phyloP scores from a whole-genome alignment of 495 filamentous ascomycete species.

The Annulohypoxylon nitens region DNA sequence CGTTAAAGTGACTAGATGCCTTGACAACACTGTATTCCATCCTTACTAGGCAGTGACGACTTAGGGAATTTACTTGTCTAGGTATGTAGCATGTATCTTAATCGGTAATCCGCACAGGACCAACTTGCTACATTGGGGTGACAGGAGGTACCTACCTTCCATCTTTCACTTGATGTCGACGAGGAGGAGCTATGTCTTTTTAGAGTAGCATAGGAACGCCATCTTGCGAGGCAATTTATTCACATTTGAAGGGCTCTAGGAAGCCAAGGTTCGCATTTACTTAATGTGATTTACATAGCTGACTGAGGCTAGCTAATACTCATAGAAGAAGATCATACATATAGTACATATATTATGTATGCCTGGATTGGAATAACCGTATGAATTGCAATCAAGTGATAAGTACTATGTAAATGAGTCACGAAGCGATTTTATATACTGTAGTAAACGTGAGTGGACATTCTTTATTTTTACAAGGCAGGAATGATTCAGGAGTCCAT shows the following conservation, averaged over 20 bases:
- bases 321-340: not conserved
- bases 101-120: not conserved
- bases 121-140: not conserved
- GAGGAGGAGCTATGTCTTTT: not conserved
- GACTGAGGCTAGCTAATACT: not conserved
- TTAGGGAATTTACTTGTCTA: not conserved
- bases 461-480: not conserved
- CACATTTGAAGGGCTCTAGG: not conserved
- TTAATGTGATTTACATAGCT: not conserved
- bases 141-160: not conserved
- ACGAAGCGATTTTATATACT: not conserved
- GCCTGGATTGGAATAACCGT: not conserved
- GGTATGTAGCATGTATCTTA: not conserved
- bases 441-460: not conserved
- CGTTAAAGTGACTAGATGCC: not conserved
- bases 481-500: not conserved
- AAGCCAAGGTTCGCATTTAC: not conserved
- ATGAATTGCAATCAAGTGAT: not conserved
- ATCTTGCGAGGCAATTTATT: not conserved
- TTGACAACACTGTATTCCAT: not conserved
- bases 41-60: not conserved
- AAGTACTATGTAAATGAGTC: not conserved
- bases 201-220: not conserved
- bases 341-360: too few relatives aligned
- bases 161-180: not conserved